Evolutionary conservation across 306 rosid species (phyloP), one percentile per base, ranked within the genome.

Genomic region (Cicer cuneatum): DNA sequence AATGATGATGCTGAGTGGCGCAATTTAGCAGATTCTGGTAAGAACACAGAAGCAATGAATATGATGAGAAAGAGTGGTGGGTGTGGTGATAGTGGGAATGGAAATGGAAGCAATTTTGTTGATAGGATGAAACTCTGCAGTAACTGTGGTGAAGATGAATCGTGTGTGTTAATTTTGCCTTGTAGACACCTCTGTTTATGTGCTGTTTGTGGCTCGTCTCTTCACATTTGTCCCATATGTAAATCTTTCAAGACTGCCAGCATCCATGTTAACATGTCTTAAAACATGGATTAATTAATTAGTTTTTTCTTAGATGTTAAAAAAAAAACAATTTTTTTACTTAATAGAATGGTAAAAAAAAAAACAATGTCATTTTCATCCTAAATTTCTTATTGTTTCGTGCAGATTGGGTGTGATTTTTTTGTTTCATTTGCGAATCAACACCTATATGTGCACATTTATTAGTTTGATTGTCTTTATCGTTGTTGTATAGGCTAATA

Each of bases 141-240:
- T 76, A 87, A 75, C 66, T 94, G 99, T 78, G 87, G 89, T 51
- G 86, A 86, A 39, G 93, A 86, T 49, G 99, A 90, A 62, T 87
- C 99, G 8, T 88, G 97, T 62, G 96, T 94, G 54, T 49, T 94
- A 90, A 76, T 94, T 1, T 72, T 94, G 80, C 99, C 99, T 8
- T 94, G 99, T 69, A 83, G 99, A 84, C 99, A 94, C 29, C 87
- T 94, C 7, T 94, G 99, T 21, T 59, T 94, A 8, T 94, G 99
- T 82, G 87, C 86, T 65, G 83, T 79, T 1, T 94, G 99, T 75
- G 97, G 93, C 46, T 87, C 93, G 18, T 81, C 86, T 0, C 83
- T 87, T 0, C 91, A 88, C 81, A 82, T 81, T 75, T 94, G 99
- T 86, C 99, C 99, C 7, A 57, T 90, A 57, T 94, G 99, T 92